Conservation (phyloP, 1,139 yeast genomes). For the Yamadazyma sp. region DNA sequence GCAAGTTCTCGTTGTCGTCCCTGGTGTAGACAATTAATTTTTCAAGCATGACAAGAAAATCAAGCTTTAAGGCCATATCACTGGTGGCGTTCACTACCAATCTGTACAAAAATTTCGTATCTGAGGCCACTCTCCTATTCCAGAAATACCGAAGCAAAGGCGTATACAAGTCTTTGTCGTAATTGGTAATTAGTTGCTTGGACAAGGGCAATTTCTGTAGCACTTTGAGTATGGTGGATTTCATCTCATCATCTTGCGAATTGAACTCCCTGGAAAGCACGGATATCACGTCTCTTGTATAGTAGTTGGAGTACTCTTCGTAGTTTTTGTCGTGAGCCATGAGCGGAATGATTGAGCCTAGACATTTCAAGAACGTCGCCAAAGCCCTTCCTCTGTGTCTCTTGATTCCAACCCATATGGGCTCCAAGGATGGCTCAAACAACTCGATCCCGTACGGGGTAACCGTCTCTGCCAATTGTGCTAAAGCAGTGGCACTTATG, state of each 20-base stretch:
- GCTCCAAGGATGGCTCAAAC: slow-evolving; percentile 68
- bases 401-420: slow-evolving; percentile 78
- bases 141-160: slow-evolving; percentile 76
- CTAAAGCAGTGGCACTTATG: slow-evolving; percentile 68
- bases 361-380: slow-evolving; percentile 74
- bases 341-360: slow-evolving; percentile 80
- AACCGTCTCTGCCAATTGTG: slow-evolving; percentile 82
- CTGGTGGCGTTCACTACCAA: slow-evolving; percentile 76
- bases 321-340: slow-evolving; percentile 59
- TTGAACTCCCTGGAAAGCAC: slow-evolving; percentile 70
- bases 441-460: slow-evolving; percentile 91
- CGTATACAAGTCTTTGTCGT: slow-evolving; percentile 47
- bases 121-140: slow-evolving; percentile 70
- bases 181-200: slow-evolving; percentile 27
- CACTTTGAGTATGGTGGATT: slow-evolving; percentile 59
- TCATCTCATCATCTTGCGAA: slow-evolving; percentile 91
- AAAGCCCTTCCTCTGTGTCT: slow-evolving; percentile 77
- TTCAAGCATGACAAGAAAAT: slow-evolving; percentile 61
- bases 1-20: slow-evolving; percentile 79
- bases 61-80: slow-evolving; percentile 65
- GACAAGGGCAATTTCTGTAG: slow-evolving; percentile 34
- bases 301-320: slow-evolving; percentile 76
- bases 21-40: slow-evolving; percentile 59
- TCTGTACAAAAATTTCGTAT: slow-evolving; percentile 44
- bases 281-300: slow-evolving; percentile 70